Base-by-base conservation (phyloP, 169 alveolate species). In the Eimeria praecox region DNA sequence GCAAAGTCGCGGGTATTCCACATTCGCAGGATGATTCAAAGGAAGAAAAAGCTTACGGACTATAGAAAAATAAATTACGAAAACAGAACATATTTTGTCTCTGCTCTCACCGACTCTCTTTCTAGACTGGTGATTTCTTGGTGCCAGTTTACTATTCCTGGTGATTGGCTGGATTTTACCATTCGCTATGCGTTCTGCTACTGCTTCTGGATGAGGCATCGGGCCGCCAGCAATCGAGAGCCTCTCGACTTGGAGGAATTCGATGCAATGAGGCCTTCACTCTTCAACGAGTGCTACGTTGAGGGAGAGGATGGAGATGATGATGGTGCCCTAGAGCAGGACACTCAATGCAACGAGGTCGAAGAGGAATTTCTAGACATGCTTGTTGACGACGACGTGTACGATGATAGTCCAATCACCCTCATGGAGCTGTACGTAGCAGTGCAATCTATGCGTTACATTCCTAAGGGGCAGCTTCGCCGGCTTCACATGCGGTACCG, bases 141-240 rank as follows among this genome's bases (percentile, higher is more conserved):
- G 95, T 87, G 95, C 64, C 95, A 91, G 88, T 85, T 87, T 82
- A 75, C 95, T 8, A 92, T 95, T 52, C 97, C 97, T 38, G 97
- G 97, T 9, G 95, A 95, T 77, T 95, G 97, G 97, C 52, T 95
- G 78, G 97, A 95, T 20, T 95, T 95, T 82, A 95, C 97, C 78
- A 91, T 95, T 62, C 97, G 97, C 14, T 95, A 95, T 78, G 93
- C 97, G 46, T 95, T 95, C 75, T 87, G 95, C 91, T 95, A 95
- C 87, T 95, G 97, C 62, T 95, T 87, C 75, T 95, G 97, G 97
- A 85, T 89, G 91, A 94, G 97, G 64, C 95, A 95, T 54, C 97
- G 94, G n/a, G 96, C 87, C 14, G 3, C 82, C 80, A 90, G 90
- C 75, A 52, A 71, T n/a, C 75, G 95, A 38, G 95, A 89, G 27